Evolutionary conservation across 495 filamentous ascomycete species (phyloP).

Genomic region (Aspergillus panamensis): DNA sequence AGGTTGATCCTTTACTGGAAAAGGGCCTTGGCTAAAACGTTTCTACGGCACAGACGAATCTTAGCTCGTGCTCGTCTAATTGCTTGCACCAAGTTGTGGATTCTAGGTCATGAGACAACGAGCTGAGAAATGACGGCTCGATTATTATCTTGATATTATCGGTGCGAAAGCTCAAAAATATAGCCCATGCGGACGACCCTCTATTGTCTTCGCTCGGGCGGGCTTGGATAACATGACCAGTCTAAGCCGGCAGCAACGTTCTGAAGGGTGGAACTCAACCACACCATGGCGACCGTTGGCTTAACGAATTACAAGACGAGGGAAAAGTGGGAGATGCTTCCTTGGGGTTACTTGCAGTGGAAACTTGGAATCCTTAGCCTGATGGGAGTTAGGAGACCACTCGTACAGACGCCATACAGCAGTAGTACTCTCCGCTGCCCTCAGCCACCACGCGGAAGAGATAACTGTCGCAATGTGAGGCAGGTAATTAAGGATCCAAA

Average conservation of each 20-base stretch:
- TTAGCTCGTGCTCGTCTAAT: not conserved
- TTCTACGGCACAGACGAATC: constrained; percentile 6
- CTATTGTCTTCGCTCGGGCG: not conserved
- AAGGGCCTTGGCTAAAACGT: constrained; percentile 13
- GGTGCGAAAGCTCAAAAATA: no score
- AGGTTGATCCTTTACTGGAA: constrained; percentile 1
- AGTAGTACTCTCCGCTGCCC: not conserved
- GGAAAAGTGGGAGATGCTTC: not conserved
- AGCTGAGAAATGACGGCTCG: no score
- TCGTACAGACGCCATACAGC: not conserved
- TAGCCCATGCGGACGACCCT: not conserved
- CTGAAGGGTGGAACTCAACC: not conserved
- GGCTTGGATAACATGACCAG: not conserved
- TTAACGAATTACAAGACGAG: not conserved
- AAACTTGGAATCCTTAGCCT: not conserved
- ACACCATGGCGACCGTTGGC: not conserved
- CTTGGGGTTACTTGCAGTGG: not conserved
- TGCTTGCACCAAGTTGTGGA: not conserved
- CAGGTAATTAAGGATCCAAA: not conserved
- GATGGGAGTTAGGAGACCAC: not conserved
- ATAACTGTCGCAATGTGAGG: not conserved
- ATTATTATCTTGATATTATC: not conserved
- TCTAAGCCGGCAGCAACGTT: not conserved
- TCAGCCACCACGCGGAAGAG: not conserved
- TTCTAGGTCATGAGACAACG: not conserved